A percentile compares a stretch with the other conserved stretches of the same genome.
These are phyloP conservation scores for Cytospora piceae DNA, from an alignment of 2,329 filamentous ascomycete species.

Conservation along the genomic window DNA sequence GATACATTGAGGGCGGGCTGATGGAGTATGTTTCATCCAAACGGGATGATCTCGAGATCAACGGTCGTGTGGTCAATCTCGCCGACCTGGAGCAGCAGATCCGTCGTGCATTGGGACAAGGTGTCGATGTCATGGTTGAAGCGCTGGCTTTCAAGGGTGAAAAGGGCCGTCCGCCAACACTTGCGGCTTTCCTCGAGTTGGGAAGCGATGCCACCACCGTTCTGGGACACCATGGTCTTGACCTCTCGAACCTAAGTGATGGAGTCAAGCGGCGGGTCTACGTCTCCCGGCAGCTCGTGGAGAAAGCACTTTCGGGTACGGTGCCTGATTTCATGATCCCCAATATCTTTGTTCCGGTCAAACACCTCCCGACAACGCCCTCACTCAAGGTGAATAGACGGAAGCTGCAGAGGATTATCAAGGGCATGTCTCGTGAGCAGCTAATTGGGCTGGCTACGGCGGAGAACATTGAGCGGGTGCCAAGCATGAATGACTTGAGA, in stretches of 20 bases:
- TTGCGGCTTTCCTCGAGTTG: constrained; percentile 56
- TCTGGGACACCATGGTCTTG: constrained; percentile 45
- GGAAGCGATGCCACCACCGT: constrained; percentile 41
- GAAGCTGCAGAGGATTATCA: constrained; percentile 50
- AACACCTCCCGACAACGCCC: constrained; percentile 51
- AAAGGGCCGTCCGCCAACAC: constrained; percentile 41
- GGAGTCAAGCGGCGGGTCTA: constrained; percentile 49
- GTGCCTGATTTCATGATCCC: constrained; percentile 51
- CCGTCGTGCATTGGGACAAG: constrained; percentile 50
- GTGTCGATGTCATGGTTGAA: constrained; percentile 54
- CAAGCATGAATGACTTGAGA: constrained; percentile 43
- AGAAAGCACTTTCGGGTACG: constrained; percentile 44
- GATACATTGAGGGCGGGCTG: constrained; percentile 52
- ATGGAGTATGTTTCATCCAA: constrained; percentile 53
- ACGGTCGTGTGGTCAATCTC: constrained; percentile 46
- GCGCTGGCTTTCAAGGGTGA: constrained; percentile 49
- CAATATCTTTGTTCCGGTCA: constrained; percentile 52
- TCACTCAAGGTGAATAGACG: constrained; percentile 56
- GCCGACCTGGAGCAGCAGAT: constrained; percentile 52
- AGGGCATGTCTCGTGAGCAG: constrained; percentile 47
- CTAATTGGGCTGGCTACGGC: constrained; percentile 47
- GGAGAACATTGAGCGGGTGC: constrained; percentile 43
- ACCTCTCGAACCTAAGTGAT: constrained; percentile 40
- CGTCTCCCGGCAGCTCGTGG: constrained; percentile 49
- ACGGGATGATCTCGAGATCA: constrained; percentile 46